Evolutionary conservation across 129 eudicot genomes (phyloP), one percentile per base, ranked within the genome.

Genomic region (Logfia minima): DNA sequence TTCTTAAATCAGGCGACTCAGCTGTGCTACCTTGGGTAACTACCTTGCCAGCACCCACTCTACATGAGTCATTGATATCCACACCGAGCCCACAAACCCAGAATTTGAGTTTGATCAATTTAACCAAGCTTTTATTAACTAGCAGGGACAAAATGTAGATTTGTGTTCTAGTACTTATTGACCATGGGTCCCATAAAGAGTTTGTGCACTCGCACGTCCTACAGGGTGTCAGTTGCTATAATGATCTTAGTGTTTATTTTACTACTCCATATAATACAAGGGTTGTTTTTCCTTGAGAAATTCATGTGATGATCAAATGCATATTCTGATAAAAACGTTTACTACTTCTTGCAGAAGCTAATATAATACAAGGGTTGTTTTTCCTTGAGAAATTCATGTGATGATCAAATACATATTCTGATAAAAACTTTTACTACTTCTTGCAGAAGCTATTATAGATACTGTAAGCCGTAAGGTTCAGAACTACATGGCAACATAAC

Each of bases 1-100:
- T 74, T 63, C 91, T 92, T n/a, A 87, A 83, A 11, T 85, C 89
- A 72, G 73, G 61, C 18, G 89, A 87, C 16, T 77, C 84, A 4
- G n/a, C 45, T 17, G 82, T 68, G 51, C 87, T 76, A 72, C 76
- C 83, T 52, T 82, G 32, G 75, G 76, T 45, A 11, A 64, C 32
- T 52, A 75, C n/a, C 21, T 55, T 79, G 0, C 31, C 37, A 32
- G 23, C 43, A 16, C n/a, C 85, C 26, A 48, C 65, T 37, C 52
- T 74, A 23, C 88, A 75, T 1, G 85, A 77, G 16, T 91, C 91
- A 66, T 80, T 88, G 0, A 39, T 76, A 61, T 88, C 93, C 1
- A 24, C 26, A 24, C 26, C 2, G 11, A 90, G 85, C 75, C 88
- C 85, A 9, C 77, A 69, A 53, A 85, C 79, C 26, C 82, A 10